Conservation (phyloP, 768 basidiomycete species). For the Terana coerulea region DNA sequence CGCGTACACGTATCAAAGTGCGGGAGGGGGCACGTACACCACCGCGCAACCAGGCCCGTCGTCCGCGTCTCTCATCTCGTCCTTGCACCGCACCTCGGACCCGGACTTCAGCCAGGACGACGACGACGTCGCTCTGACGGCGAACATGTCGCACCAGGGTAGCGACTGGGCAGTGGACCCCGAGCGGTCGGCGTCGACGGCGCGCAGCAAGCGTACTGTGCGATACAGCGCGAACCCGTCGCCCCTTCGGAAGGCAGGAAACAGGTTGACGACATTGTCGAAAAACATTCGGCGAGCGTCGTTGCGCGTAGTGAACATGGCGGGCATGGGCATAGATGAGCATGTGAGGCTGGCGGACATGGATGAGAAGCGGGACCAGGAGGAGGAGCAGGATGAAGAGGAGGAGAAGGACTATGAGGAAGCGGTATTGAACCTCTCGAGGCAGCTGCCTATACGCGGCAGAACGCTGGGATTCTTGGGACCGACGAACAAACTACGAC, state of each 20-base stretch:
- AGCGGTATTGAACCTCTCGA: constrained; percentile 37
- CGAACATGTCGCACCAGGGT: constrained; percentile 42
- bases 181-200: constrained; percentile 39
- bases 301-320: constrained; percentile 78
- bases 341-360: constrained; percentile 53
- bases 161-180: constrained; percentile 37
- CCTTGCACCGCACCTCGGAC: constrained; percentile 30
- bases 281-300: constrained; percentile 60
- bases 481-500: constrained; percentile 59
- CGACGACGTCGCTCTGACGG: constrained; percentile 55
- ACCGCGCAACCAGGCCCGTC: constrained; percentile 46
- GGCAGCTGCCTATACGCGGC: constrained; percentile 60
- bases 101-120: constrained; percentile 48
- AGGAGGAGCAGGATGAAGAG: constrained; percentile 20
- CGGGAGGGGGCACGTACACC: constrained; percentile 32
- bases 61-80: constrained; percentile 46
- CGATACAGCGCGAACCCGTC: constrained; percentile 55
- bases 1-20: constrained; percentile 13
- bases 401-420: constrained; percentile 25
- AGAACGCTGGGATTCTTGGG: constrained; percentile 76
- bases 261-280: constrained; percentile 55
- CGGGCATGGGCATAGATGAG: constrained; percentile 54
- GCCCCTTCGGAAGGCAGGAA: constrained; percentile 57
- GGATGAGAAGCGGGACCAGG: constrained; percentile 24
- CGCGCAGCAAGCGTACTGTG: constrained; percentile 39